phyloP scores from a whole-genome alignment of 148 eudicot species.

The Arctostaphylos glauca region DNA sequence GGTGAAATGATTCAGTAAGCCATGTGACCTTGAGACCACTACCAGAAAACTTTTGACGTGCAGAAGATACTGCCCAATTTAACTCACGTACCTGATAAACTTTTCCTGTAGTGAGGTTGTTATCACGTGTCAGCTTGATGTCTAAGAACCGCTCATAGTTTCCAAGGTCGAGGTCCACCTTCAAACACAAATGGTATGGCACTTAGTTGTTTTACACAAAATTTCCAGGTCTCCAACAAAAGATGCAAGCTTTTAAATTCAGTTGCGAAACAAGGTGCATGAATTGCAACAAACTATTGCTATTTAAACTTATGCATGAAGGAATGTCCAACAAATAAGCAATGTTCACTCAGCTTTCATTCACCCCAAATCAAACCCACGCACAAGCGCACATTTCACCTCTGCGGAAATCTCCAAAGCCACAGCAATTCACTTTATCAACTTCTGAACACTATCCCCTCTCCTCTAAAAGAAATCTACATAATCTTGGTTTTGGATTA shows the following conservation, averaged over 20 bases:
- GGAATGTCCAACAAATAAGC: neutral
- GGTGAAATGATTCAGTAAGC: slow-evolving; percentile 1
- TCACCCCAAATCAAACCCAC: neutral
- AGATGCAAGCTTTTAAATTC: neutral
- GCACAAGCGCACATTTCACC: neutral
- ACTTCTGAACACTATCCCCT: neutral
- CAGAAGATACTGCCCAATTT: neutral
- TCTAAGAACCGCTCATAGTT: slow-evolving; percentile 93
- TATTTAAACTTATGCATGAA: neutral
- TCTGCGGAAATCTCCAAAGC: neutral
- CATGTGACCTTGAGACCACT: neutral
- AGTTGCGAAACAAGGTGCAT: neutral
- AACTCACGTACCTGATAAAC: slow-evolving; percentile 72
- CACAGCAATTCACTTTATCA: neutral
- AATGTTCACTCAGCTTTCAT: neutral
- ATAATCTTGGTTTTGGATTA: neutral
- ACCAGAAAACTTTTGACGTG: neutral
- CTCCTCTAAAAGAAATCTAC: neutral
- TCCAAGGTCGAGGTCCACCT: slow-evolving; percentile 97
- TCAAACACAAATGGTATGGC: slow-evolving; percentile 18
- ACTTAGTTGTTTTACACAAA: neutral
- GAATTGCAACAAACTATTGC: neutral
- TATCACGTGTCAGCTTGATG: slow-evolving; percentile 83
- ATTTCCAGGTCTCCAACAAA: neutral
- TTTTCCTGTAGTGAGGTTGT: slow-evolving; percentile 97